A percentile compares a stretch with the other conserved stretches of the same genome.
These are phyloP conservation scores for Trichophyton benhamiae DNA, from an alignment of 2,329 filamentous ascomycete species.

Conservation along the genomic window DNA sequence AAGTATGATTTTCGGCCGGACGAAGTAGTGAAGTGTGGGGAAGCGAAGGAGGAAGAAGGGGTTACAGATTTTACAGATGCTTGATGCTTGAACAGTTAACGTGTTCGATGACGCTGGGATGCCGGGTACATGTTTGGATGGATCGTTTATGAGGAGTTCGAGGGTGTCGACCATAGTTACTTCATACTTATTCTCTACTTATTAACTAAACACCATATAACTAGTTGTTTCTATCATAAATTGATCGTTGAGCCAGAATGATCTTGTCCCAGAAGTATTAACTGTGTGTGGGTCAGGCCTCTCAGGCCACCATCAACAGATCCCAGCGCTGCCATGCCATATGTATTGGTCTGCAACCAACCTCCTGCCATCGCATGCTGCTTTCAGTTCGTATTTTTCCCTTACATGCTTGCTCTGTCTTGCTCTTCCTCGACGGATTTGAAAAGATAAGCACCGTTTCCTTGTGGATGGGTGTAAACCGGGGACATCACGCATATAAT, in stretches of 20 bases:
- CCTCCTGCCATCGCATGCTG: not conserved
- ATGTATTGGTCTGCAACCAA: not conserved
- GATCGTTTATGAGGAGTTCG: slow-evolving; percentile 2
- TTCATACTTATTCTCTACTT: too few relatives aligned
- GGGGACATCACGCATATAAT: not conserved
- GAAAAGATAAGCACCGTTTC: not conserved
- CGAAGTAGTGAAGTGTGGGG: not conserved
- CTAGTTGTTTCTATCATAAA: too few relatives aligned
- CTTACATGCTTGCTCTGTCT: not conserved
- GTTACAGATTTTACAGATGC: not conserved
- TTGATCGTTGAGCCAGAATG: not conserved
- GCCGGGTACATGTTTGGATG: not conserved
- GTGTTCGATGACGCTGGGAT: slow-evolving; percentile 1
- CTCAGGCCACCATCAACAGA: not conserved
- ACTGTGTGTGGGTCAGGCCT: not conserved
- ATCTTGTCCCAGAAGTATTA: not conserved
- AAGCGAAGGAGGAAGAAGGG: not conserved
- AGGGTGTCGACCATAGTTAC: not conserved
- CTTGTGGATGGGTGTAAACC: not conserved
- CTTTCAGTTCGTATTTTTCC: not conserved
- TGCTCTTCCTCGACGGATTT: too few relatives aligned
- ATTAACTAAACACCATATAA: too few relatives aligned
- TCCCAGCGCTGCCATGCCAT: not conserved
- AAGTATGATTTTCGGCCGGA: not conserved
- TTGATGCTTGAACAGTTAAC: not conserved